Evolutionary conservation across 1,284 basidiomycete genomes (phyloP), one percentile per base, ranked within the genome.

Genomic region (Marasmius tenuissimus): DNA sequence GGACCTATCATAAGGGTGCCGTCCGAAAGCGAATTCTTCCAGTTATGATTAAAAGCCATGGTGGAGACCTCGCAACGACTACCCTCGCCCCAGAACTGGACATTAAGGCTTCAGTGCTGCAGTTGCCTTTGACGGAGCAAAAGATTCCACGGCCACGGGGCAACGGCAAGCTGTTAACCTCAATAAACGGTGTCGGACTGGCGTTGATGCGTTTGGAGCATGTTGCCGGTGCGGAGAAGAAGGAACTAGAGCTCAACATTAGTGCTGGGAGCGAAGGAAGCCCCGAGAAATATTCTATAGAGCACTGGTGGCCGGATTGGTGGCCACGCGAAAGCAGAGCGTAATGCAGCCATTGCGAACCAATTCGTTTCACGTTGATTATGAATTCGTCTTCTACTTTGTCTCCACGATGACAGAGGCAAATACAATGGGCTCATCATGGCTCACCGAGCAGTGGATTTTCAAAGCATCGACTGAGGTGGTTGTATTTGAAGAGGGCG

Each of bases 1-100:
- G 97, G 35, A 98, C 97, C 22, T 97, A 97, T 73, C 95, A 98
- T 72, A 98, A 93, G 1, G 97, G 97, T 7, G 85, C 93, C 14
- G 82, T 98, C 33, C 84, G 97, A 61, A 99, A 99, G 76, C 88
- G 97, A 18, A 91, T 97, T 52, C 77, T 97, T 8, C 96, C 96
- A 2, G 84, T 98, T 0, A 71, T 81, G 6, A 74, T 93, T 38
- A 75, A 81, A 39, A 66, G 71, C 76, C 78, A 64, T 54, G 37
- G 47, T 45, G 51, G 18, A 3, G 42, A 39, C 38, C 37, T 16
- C n/a, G 35, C 16, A 34, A 40, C 42, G 11, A 33, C n/a, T n/a
- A 57, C 47, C 42, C 71, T 78, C 48, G 67, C 76, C 35, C 39
- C 75, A n/a, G 69, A 74, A 52, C 61, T 77, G 2, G 78, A 78